Percentiles rank a stretch among this genome's conserved stretches.
phyloP scores from a whole-genome alignment of 1,284 basidiomycete genomes.

The Lentinula novae-zelandiae region DNA sequence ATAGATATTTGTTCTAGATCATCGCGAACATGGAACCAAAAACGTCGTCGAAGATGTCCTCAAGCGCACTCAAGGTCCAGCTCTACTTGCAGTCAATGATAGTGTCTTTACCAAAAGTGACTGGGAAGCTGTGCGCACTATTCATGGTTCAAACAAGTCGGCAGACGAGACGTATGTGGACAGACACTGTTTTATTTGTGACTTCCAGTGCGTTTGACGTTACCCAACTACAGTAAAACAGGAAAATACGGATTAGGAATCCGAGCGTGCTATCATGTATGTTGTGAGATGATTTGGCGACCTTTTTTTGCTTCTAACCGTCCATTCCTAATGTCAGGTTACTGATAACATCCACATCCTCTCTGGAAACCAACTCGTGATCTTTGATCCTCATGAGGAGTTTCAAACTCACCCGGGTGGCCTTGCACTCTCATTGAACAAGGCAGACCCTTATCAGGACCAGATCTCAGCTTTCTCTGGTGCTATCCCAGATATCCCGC shows the following conservation, averaged over 20 bases:
- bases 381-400: constrained; percentile 41
- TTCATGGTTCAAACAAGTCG: constrained; percentile 45
- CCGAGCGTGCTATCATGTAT: constrained; percentile 46
- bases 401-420: constrained; percentile 29
- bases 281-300: constrained; percentile 11
- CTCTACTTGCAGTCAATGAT: constrained; percentile 45
- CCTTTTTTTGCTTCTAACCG: not conserved
- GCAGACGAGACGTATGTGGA: constrained; percentile 36
- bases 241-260: constrained; percentile 54
- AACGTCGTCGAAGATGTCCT: constrained; percentile 27
- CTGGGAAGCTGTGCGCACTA: constrained; percentile 40
- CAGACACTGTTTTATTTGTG: not conserved
- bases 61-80: constrained; percentile 37
- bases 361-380: constrained; percentile 34
- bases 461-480: constrained; percentile 31
- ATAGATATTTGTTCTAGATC: constrained; percentile 42
- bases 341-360: constrained; percentile 50
- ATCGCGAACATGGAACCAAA: constrained; percentile 24
- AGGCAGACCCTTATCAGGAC: constrained; percentile 22
- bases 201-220: not conserved
- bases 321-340: constrained; percentile 26
- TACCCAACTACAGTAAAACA: constrained; percentile 36
- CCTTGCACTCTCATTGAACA: constrained; percentile 22
- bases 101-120: constrained; percentile 35
- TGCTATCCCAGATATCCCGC: constrained; percentile 20